Conservation (phyloP, 2,329 filamentous ascomycete species). For the Colletotrichum zoysiae region DNA sequence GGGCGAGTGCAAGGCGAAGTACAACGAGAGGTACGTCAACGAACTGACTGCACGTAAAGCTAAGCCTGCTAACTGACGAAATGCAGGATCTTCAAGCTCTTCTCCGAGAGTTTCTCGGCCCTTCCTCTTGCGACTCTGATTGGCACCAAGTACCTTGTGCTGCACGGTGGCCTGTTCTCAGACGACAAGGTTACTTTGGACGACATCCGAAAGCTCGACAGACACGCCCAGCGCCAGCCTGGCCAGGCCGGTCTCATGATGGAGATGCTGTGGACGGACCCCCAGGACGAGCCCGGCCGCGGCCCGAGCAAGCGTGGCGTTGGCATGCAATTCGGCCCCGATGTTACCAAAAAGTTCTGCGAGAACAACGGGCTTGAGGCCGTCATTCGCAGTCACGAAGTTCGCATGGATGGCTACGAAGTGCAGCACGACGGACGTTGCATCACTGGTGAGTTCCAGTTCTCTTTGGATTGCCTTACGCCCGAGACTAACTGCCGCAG, state of each 20-base stretch:
- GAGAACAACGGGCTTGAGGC: slow-evolving; percentile 95
- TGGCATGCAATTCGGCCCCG: slow-evolving; percentile 95
- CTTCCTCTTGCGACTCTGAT: slow-evolving; percentile 92
- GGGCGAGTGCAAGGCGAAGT: slow-evolving; percentile 98
- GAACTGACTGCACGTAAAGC: not conserved
- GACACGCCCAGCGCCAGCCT: slow-evolving; percentile 91
- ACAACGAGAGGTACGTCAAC: slow-evolving; percentile 77
- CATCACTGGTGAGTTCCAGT: slow-evolving; percentile 78
- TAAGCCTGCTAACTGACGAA: slow-evolving; percentile 41
- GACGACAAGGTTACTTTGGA: slow-evolving; percentile 93
- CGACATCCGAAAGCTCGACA: slow-evolving; percentile 92
- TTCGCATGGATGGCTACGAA: slow-evolving; percentile 99
- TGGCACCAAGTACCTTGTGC: slow-evolving; percentile 88
- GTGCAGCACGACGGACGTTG: slow-evolving; percentile 96
- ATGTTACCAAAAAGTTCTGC: slow-evolving; percentile 96
- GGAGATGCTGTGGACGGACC: slow-evolving; percentile 99
- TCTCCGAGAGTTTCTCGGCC: slow-evolving; percentile 97
- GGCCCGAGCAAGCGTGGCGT: slow-evolving; percentile 97
- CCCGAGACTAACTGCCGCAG: slow-evolving; percentile 58
- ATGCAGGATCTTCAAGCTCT: slow-evolving; percentile 87
- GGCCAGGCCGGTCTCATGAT: slow-evolving; percentile 98
- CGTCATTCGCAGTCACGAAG: slow-evolving; percentile 96
- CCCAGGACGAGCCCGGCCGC: slow-evolving; percentile 85
- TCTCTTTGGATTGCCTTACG: not conserved
- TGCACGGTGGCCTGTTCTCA: slow-evolving; percentile 96